Evolutionary conservation across 2,329 filamentous ascomycete genomes (phyloP), one percentile per base, ranked within the genome.

Genomic region (Colletotrichum agaves): DNA sequence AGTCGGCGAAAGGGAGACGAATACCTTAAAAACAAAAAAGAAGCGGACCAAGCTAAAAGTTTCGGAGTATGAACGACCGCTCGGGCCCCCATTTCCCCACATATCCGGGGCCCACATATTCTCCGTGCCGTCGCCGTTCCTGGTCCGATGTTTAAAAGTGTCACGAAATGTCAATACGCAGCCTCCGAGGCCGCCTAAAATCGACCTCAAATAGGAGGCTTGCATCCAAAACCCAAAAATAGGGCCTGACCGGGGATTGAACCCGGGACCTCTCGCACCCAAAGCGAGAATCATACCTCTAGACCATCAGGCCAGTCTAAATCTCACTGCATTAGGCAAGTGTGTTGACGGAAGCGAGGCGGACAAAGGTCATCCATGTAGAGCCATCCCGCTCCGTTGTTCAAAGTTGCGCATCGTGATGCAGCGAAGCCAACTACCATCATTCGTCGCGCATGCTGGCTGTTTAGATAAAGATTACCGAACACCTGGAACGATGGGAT

Each of bases 221-320:
- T 7, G 3, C 7, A 15, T 0, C 8, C 12, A 59, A 49, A 59
- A 47, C 19, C 19, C 56, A 59, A 59, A 59, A 59, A 15, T 0
- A 17, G 27, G 56, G 56, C 39, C 56, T 49, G 56, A 73, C 73
- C 74, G 74, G 71, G 75, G 71, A 74, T 77, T 73, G 75, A 77
- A 77, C 75, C 71, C 75, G 74, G 73, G 75, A 75, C 75, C 75
- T 76, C 75, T 75, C 74, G 73, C 75, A 76, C 75, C 75, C 75
- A 76, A 76, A 76, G 74, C 74, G 73, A 74, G 75, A 76, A 76
- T 76, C 75, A 76, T 76, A 76, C 75, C 74, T 72, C 75, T 76
- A 76, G 75, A 76, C 75, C 75, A 76, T 72, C 71, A 67, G 71
- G 70, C 73, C 74, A 15, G 6, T 39, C 13, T 17, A 5, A 7